Conservation (phyloP, 176 grass and related monocot species). For the Oryza brachyantha region DNA sequence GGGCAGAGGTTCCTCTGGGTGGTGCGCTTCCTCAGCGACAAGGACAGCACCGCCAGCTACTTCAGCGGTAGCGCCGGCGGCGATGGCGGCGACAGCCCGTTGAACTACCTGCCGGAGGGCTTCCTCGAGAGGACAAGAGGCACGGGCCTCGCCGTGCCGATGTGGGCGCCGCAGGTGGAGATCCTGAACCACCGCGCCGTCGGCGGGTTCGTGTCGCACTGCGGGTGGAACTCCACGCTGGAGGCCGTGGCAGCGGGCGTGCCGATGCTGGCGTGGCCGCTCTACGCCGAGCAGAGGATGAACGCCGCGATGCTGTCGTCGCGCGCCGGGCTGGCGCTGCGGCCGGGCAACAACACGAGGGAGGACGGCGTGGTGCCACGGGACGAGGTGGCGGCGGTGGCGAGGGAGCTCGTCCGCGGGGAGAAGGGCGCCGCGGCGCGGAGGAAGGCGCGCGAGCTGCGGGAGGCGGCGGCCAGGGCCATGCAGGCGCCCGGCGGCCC, state of each 20-base stretch:
- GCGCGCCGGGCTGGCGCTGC: conserved; percentile 21
- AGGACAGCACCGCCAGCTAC: conserved; percentile 4
- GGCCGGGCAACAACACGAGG: too few species aligned
- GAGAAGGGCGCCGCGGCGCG: conserved; percentile 33
- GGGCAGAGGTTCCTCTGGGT: conserved; percentile 69
- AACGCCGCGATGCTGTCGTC: conserved; percentile 43
- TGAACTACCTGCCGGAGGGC: conserved; percentile 27
- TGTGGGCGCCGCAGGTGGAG: conserved; percentile 54
- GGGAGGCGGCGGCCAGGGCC: not conserved
- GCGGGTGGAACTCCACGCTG: conserved; percentile 61
- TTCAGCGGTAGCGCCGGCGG: not conserved
- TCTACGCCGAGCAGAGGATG: conserved; percentile 64
- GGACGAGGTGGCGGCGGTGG: conserved; percentile 36
- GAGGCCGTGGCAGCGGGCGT: conserved; percentile 45
- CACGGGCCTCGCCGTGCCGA: conserved; percentile 24
- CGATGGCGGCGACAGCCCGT: not conserved
- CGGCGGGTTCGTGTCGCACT: conserved; percentile 50
- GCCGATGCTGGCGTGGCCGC: conserved; percentile 50
- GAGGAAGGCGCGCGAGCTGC: not conserved
- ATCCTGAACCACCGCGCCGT: conserved; percentile 35
- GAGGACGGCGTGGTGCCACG: conserved; percentile 18
- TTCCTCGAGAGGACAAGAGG: conserved; percentile 34
- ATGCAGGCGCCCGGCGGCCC: not conserved
- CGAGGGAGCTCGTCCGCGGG: conserved; percentile 44
- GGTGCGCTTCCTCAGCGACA: conserved; percentile 40